Evolutionary conservation across 2,329 filamentous ascomycete species (phyloP), one percentile per base, ranked within the genome.

Genomic region (Colletotrichum sublineola): DNA sequence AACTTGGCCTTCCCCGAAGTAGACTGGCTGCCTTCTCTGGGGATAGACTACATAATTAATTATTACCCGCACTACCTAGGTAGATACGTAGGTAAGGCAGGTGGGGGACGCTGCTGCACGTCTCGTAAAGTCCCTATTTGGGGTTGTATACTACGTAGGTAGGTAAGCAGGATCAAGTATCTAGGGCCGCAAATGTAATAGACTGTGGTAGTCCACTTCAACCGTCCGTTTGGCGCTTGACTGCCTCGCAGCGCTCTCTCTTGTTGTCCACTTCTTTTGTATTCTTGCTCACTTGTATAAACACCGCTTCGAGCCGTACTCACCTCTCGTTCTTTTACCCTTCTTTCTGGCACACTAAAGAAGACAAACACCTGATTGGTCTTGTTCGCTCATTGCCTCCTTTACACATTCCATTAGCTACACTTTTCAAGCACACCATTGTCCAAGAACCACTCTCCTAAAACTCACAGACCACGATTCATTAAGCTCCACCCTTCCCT

Each of bases 61-160:
- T 24, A 24, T 24, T 24, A 24, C 24, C 24, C 24, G 24, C 24
- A 24, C 24, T 24, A 31, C 29, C 38, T 18, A 40, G 9, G 38
- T 40, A 12, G 38, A 9, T 8, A 5, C 18, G 24, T 24, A 31
- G 40, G 40, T 48, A 4, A 42, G 14, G 40, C 40, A 42, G 14
- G 12, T 15, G 8, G 42, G 6, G 44, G 6, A 29, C 48, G 53
- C 15, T 46, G 36, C 56, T 67, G 64, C 48, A 68, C 48, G 65
- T 31, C 65, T 68, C 64, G 64, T 67, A 67, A 62, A 33, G 5
- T 60, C 18, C n/a, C 24, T 12, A 11, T 46, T 44, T 42, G 36
- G 31, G 15, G 15, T 24, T n/a, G 4, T 55, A 36, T 50, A 33
- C 20, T 36, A 8, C 7, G 36, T 36, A 36, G 36, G 36, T 36